Percentiles rank a stretch among this genome's conserved stretches.
Evolutionary conservation across 179 eudicot genomes (phyloP).

Genomic region (Silene noctiflora): DNA sequence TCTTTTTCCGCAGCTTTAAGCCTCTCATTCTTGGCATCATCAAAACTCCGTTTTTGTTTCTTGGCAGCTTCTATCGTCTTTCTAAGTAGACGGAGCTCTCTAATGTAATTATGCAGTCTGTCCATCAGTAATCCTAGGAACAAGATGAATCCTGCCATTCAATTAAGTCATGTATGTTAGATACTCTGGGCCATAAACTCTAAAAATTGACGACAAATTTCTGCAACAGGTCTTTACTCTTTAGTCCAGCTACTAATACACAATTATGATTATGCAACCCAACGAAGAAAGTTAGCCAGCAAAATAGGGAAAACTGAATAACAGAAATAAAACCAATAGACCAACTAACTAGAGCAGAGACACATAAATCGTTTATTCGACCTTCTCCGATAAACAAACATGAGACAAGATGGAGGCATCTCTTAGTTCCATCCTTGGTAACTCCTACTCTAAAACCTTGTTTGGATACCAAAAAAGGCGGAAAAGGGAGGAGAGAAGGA

Average conservation of each 20-base stretch:
- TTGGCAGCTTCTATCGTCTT: conserved; percentile 42
- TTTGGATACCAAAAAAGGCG: too few relatives aligned
- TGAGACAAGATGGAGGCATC: background rate
- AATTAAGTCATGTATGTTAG: conserved; percentile 6
- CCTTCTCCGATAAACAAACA: background rate
- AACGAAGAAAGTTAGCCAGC: background rate
- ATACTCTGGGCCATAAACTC: background rate
- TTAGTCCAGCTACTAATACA: background rate
- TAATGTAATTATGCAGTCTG: conserved; percentile 43
- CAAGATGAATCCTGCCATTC: conserved; percentile 42
- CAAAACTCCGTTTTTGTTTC: conserved; percentile 42
- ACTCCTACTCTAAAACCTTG: too few relatives aligned
- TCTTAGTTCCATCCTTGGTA: too few relatives aligned
- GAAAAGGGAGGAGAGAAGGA: too few relatives aligned
- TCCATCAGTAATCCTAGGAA: conserved; percentile 49
- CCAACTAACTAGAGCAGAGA: background rate
- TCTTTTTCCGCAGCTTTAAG: conserved; percentile 34
- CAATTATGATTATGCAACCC: background rate
- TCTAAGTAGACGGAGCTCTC: conserved; percentile 44
- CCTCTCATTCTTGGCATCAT: conserved; percentile 29
- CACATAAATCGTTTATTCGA: background rate
- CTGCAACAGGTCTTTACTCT: background rate
- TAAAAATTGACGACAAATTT: background rate
- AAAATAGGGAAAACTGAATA: background rate
- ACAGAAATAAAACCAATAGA: background rate